phyloP scores from a whole-genome alignment of 306 rosid species.

The Citrullus colocynthis region DNA sequence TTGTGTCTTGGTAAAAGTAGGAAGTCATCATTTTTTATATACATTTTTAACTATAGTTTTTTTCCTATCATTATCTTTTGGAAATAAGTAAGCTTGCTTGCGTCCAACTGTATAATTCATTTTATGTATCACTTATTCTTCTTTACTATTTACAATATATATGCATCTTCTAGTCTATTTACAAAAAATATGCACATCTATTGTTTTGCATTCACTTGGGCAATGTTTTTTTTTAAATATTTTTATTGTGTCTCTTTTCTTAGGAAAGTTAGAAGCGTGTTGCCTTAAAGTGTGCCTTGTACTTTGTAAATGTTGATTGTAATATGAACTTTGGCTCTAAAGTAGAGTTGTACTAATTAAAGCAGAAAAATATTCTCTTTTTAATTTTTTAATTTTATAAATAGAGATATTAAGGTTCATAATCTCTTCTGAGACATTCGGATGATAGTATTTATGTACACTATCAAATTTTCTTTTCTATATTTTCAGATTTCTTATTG shows the following conservation, averaged over 20 bases:
- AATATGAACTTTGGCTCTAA: no score
- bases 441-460: background rate
- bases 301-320: background rate
- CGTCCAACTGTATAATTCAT: background rate
- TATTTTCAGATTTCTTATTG: slow-evolving; percentile 51
- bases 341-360: background rate
- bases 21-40: background rate
- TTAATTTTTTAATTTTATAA: background rate
- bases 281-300: background rate
- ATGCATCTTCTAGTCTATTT: background rate
- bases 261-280: background rate
- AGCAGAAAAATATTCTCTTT: background rate
- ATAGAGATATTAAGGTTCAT: background rate
- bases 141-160: background rate
- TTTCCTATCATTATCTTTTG: background rate
- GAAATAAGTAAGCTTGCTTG: background rate
- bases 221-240: background rate
- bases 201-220: background rate
- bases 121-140: background rate
- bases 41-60: background rate
- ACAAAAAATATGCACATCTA: background rate
- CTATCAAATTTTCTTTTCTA: background rate
- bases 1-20: background rate
- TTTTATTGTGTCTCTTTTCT: background rate
- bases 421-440: background rate